Percentiles rank a stretch among this genome's conserved stretches.
These are phyloP conservation scores for Didymella glomerata DNA, from an alignment of 2,329 filamentous ascomycete species.

Conservation along the genomic window DNA sequence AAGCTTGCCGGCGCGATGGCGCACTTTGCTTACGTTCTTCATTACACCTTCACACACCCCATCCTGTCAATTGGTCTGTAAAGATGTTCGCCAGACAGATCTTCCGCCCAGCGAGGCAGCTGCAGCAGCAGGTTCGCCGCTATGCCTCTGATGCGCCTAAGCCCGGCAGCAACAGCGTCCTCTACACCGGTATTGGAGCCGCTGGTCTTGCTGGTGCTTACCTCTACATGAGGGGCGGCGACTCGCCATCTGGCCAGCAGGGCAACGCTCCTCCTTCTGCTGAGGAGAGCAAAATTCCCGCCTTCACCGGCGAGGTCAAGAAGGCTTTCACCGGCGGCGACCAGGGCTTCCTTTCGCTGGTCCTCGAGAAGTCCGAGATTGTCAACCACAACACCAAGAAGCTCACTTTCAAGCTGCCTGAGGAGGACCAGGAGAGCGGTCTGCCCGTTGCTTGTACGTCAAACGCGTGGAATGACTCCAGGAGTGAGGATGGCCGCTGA, in stretches of 20 bases:
- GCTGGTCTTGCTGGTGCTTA: constrained; percentile 65
- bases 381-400: constrained; percentile 97
- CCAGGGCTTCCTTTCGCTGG: constrained; percentile 85
- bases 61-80: constrained; percentile 39
- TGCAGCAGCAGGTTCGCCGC: constrained; percentile 68
- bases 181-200: constrained; percentile 69
- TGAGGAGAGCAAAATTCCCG: constrained; percentile 52
- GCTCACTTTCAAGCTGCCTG: constrained; percentile 85
- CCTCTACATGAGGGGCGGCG: constrained; percentile 55
- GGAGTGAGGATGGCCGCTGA: not conserved
- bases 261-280: constrained; percentile 41
- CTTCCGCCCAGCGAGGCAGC: constrained; percentile 53
- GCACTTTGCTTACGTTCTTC: constrained; percentile 19
- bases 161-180: constrained; percentile 54
- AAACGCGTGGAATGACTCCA: constrained; percentile 62
- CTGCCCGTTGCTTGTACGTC: constrained; percentile 73
- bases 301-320: constrained; percentile 54
- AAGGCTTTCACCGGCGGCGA: constrained; percentile 80
- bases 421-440: constrained; percentile 84
- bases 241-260: constrained; percentile 33
- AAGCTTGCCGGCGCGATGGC: constrained; percentile 8
- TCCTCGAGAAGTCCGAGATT: constrained; percentile 77
- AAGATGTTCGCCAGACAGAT: constrained; percentile 56
- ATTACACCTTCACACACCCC: constrained; percentile 17
- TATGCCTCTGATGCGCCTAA: constrained; percentile 75